Evolutionary conservation across 345 rosid species (phyloP).

Genomic region (Eucalyptus tenuipes): DNA sequence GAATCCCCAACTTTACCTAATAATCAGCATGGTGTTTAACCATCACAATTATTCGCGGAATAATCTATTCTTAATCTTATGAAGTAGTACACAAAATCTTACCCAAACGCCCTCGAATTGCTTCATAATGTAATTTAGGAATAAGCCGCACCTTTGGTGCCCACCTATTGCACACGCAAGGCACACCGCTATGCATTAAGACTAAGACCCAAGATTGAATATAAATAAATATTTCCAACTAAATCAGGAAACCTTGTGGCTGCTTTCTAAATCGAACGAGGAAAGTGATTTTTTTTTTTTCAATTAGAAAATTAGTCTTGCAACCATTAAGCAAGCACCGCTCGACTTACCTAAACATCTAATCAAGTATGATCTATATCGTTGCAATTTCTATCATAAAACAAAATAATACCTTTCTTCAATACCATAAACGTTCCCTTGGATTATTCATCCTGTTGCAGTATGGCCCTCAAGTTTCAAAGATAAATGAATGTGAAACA

Average conservation of each 20-base stretch:
- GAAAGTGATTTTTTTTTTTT: too few species aligned
- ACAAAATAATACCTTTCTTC: neutral
- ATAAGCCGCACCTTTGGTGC: neutral
- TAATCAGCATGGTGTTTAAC: too few species aligned
- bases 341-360: neutral
- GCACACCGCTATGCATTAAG: neutral
- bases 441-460: neutral
- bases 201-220: neutral
- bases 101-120: neutral
- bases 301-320: too few species aligned
- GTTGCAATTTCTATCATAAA: neutral
- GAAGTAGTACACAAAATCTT: neutral
- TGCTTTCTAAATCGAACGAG: too few species aligned
- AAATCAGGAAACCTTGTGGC: neutral
- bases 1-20: neutral
- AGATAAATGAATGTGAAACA: neutral
- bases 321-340: neutral
- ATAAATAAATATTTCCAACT: neutral
- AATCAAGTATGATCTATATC: neutral
- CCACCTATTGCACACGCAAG: neutral
- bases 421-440: neutral
- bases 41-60: neutral
- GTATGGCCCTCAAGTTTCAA: neutral
- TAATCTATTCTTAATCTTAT: neutral
- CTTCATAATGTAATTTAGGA: neutral